A percentile compares a stretch with the other conserved stretches of the same genome.
Conservation (phyloP, 2,329 filamentous ascomycete genomes). For the Fusarium globosum region DNA sequence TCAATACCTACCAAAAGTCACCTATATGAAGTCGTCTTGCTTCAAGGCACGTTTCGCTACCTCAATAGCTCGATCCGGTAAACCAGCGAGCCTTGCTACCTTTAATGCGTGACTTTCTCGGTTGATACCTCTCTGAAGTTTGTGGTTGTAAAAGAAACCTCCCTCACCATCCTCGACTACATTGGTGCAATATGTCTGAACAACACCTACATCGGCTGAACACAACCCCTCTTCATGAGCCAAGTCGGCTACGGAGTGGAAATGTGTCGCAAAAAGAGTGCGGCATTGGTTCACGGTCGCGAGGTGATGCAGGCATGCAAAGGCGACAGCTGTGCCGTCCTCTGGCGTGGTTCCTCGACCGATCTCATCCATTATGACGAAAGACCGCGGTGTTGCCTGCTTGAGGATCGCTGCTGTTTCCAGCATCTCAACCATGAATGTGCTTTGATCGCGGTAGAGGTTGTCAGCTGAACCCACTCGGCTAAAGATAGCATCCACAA, state of each 20-base stretch:
- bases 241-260: constrained; percentile 85
- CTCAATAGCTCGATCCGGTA: constrained; percentile 78
- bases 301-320: constrained; percentile 87
- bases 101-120: constrained; percentile 90
- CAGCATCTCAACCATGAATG: constrained; percentile 99
- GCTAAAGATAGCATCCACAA: constrained; percentile 97
- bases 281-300: constrained; percentile 81
- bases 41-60: constrained; percentile 71
- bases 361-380: constrained; percentile 99
- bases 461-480: constrained; percentile 95
- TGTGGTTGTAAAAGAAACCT: constrained; percentile 89
- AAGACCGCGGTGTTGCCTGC: constrained; percentile 82
- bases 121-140: constrained; percentile 83
- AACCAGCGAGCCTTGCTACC: constrained; percentile 86
- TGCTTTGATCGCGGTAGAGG: constrained; percentile 93
- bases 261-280: constrained; percentile 94
- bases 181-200: constrained; percentile 90
- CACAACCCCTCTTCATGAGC: constrained; percentile 64
- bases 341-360: constrained; percentile 93
- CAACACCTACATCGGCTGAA: constrained; percentile 49
- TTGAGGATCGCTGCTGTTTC: constrained; percentile 93
- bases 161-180: constrained; percentile 77
- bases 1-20: not conserved
- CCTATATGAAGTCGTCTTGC: constrained; percentile 8
- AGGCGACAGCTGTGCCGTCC: constrained; percentile 90